Base-by-base conservation (phyloP, 257 asterid species). In the Ballota nigra region DNA sequence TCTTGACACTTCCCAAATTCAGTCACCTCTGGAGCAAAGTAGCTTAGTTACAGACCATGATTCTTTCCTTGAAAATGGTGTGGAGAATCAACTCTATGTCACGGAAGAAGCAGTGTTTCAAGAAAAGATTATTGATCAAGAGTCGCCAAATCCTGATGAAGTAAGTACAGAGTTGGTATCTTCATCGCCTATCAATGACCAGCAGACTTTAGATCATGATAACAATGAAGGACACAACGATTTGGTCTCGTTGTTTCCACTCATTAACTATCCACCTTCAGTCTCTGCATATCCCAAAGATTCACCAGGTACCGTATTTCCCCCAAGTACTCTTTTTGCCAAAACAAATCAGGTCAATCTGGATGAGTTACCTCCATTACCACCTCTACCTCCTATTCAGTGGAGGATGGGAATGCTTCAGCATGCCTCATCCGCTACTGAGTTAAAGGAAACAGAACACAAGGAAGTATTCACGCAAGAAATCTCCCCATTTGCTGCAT, bases 341-440 rank as follows among this genome's bases (percentile, higher is more conserved):
- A 81, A 67, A 75, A 69, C 79, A 60, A 78, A 74, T 61, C 82
- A 70, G 80, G 55, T 73, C 58, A 76, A 75, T 64, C 83, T 75
- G 76, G 85, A 80, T 12, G 91, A 87, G 18, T 77, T 77, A 75
- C 93, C 97, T 79, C 95, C 97, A 53, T 69, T 91, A 87, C 99
- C 99, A 40, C 99, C 85, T 78, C 80, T 94, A 64, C 99, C 99
- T 82, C 99, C 98, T 13, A 84, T 88, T 77, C 97, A 91, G 63
- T 93, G 98, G 98, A 87, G 89, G 85, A 80, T 84, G 75, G 95
- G 90, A 31, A 91, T 81, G 78, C 75, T 79, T 79, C 88, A 77
- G 69, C 85, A 80, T 73, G 74, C 85, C 78, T 73, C 75, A 2
- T 80, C 86, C 61, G 66, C 76, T 53, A 64, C 69, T 40, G 85